Percentiles rank a stretch among this genome's conserved stretches.
These are phyloP conservation scores for Exophiala bonariae DNA, from an alignment of 2,329 filamentous ascomycete genomes.

Conservation along the genomic window DNA sequence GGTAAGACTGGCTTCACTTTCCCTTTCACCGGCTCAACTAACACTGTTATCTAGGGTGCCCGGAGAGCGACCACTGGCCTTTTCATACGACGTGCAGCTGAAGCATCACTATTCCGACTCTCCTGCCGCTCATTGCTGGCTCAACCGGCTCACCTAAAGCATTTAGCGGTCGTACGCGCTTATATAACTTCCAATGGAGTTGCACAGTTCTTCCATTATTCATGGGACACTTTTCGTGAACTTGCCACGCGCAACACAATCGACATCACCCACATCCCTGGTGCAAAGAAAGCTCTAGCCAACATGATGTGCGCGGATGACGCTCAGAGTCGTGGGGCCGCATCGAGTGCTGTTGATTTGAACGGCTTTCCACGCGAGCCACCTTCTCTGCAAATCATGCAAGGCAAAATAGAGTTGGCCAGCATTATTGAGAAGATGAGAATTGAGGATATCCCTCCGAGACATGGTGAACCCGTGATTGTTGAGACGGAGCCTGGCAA, in stretches of 20 bases:
- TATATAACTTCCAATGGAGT: slow-evolving; percentile 48
- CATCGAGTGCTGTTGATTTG: slow-evolving; percentile 34
- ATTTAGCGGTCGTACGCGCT: slow-evolving; percentile 58
- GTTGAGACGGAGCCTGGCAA: slow-evolving; percentile 36
- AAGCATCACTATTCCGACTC: slow-evolving; percentile 53
- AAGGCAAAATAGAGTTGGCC: slow-evolving; percentile 45
- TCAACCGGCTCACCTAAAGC: slow-evolving; percentile 59
- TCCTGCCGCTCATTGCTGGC: slow-evolving; percentile 58
- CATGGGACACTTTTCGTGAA: slow-evolving; percentile 52
- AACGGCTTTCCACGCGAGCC: slow-evolving; percentile 48
- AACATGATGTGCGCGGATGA: too few relatives aligned
- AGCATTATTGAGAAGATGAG: slow-evolving; percentile 37
- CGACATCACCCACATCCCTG: slow-evolving; percentile 14
- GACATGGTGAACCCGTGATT: slow-evolving; percentile 36
- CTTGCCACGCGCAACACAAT: slow-evolving; percentile 50
- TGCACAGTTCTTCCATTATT: slow-evolving; percentile 57
- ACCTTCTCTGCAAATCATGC: slow-evolving; percentile 37
- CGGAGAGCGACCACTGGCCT: slow-evolving; percentile 47
- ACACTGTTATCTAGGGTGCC: not conserved
- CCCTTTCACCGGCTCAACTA: not conserved
- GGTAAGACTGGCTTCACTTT: slow-evolving; percentile 29
- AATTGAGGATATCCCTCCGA: slow-evolving; percentile 36
- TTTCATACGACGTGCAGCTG: slow-evolving; percentile 56
- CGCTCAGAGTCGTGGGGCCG: too few relatives aligned
- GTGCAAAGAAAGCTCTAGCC: slow-evolving; percentile 6